These are phyloP conservation scores for Wickerhamiella infanticola DNA, from an alignment of 1,139 yeast genomes.

Conservation along the genomic window DNA sequence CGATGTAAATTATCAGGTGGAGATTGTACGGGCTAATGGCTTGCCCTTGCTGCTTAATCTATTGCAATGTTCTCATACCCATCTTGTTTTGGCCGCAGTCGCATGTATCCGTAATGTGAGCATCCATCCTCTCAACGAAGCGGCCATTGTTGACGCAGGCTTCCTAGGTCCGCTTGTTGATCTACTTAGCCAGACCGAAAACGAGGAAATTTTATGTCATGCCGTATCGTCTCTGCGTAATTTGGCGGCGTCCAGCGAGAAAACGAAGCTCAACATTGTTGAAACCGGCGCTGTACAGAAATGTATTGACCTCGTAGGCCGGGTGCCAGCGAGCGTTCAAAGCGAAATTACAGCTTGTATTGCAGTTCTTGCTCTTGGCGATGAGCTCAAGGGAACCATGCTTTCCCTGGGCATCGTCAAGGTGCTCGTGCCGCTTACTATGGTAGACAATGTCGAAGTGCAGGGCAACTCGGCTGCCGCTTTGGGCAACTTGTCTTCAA, in stretches of 20 bases:
- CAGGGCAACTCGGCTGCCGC: conserved; percentile 99
- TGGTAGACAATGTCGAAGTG: conserved; percentile 79
- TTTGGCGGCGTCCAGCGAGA: conserved; percentile 88
- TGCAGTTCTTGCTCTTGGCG: conserved; percentile 92
- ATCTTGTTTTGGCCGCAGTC: conserved; percentile 86
- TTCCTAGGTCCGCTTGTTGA: conserved; percentile 80
- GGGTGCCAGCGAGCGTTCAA: conserved; percentile 78
- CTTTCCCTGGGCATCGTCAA: conserved; percentile 75
- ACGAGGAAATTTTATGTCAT: conserved; percentile 95
- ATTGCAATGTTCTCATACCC: conserved; percentile 79
- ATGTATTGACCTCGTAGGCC: conserved; percentile 74
- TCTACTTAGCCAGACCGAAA: conserved; percentile 68
- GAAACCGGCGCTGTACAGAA: conserved; percentile 94
- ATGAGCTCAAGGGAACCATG: conserved; percentile 76
- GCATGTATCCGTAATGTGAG: conserved; percentile 96
- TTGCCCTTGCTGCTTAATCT: conserved; percentile 80
- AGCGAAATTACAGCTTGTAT: conserved; percentile 94
- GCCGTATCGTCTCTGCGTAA: conserved; percentile 92
- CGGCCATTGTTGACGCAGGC: conserved; percentile 89
- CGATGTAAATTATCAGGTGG: conserved; percentile 81
- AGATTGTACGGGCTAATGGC: conserved; percentile 91
- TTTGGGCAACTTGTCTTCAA: conserved; percentile 82
- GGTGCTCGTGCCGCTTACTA: conserved; percentile 81
- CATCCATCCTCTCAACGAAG: conserved; percentile 91
- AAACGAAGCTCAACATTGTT: conserved; percentile 77